phyloP scores from a whole-genome alignment of 2,329 filamentous ascomycete species.

The Aspergillus felis region DNA sequence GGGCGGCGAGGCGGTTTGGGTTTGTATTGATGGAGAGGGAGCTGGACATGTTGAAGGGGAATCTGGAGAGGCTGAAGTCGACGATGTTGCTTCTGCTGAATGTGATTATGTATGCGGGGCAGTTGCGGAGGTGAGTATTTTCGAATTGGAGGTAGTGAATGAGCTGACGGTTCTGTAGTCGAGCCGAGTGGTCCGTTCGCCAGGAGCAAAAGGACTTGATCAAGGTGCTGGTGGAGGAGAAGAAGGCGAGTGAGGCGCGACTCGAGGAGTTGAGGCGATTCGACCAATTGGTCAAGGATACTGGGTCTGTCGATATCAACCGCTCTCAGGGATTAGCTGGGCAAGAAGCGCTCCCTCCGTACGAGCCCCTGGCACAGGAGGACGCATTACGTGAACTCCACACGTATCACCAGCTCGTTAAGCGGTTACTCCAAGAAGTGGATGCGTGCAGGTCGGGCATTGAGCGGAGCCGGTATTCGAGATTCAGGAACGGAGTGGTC shows the following conservation, averaged over 20 bases:
- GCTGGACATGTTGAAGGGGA: constrained; percentile 22
- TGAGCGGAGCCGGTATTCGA: background rate
- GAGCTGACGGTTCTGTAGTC: background rate
- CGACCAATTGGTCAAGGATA: background rate
- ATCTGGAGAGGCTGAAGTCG: constrained; percentile 30
- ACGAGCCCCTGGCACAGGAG: background rate
- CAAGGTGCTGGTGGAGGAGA: background rate
- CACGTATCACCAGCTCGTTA: background rate
- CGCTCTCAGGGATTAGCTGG: background rate
- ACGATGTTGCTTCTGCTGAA: constrained; percentile 28
- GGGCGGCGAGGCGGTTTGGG: constrained; percentile 13
- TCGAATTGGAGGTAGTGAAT: background rate
- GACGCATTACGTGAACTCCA: background rate
- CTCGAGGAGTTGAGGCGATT: background rate
- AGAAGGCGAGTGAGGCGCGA: background rate
- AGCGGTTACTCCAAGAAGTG: background rate
- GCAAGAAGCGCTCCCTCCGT: background rate
- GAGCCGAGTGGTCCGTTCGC: background rate
- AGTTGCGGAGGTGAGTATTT: constrained; percentile 12
- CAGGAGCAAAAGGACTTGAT: background rate
- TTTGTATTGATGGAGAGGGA: constrained; percentile 20
- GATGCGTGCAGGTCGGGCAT: background rate
- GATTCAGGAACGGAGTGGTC: background rate
- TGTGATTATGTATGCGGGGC: constrained; percentile 29
- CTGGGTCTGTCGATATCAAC: background rate